Conservation (phyloP, 345 rosid species). For the Eucalyptus dawsonii region DNA sequence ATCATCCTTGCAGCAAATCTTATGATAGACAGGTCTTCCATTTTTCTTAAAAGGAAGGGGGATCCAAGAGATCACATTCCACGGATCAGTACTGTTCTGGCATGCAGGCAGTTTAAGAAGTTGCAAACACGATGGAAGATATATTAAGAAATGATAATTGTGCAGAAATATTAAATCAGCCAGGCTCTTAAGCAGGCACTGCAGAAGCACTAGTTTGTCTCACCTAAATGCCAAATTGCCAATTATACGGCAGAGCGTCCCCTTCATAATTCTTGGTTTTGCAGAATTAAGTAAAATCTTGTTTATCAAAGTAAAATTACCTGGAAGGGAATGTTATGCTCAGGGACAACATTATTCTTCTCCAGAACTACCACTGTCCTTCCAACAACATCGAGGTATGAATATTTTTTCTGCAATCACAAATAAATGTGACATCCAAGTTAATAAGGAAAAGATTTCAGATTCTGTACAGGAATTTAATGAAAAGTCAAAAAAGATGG, state of each 20-base stretch:
- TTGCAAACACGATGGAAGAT: neutral
- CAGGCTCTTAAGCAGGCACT: neutral
- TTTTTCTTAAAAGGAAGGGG: neutral
- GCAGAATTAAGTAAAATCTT: neutral
- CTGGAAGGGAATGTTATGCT: conserved; percentile 79
- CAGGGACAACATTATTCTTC: conserved; percentile 77
- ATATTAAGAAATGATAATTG: neutral
- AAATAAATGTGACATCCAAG: neutral
- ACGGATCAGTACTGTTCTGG: neutral
- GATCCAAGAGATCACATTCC: neutral
- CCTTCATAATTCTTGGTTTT: neutral
- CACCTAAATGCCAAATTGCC: neutral
- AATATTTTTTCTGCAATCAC: conserved; percentile 65
- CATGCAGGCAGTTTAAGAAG: neutral
- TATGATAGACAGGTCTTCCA: neutral
- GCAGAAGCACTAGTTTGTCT: neutral
- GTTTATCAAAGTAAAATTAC: conserved; percentile 10
- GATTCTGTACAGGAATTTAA: neutral
- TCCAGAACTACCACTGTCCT: conserved; percentile 91
- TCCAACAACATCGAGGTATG: conserved; percentile 96
- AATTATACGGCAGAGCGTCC: neutral
- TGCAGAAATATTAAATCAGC: neutral
- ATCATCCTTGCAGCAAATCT: neutral
- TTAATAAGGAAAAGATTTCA: neutral
- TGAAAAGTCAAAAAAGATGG: neutral